These are phyloP conservation scores for Quercus tomentella DNA, from an alignment of 331 rosid genomes.

Conservation along the genomic window DNA sequence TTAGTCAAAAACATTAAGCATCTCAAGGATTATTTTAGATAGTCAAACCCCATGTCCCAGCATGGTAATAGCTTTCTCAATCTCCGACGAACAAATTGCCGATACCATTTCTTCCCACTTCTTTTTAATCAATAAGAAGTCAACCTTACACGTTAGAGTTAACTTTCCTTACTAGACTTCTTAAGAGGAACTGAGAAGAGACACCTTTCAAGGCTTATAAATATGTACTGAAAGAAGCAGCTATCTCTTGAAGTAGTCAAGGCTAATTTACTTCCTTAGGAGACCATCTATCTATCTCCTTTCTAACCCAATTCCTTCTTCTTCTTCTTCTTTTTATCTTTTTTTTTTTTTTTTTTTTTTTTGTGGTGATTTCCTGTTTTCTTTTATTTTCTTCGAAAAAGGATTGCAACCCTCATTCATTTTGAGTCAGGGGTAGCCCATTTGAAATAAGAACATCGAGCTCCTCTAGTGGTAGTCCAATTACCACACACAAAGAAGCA, in stretches of 20 bases:
- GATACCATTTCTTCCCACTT: background rate
- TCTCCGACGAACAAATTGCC: background rate
- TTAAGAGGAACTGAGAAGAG: background rate
- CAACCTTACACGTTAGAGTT: background rate
- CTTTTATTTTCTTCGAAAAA: background rate
- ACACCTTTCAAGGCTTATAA: background rate
- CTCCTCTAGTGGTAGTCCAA: conserved; percentile 72
- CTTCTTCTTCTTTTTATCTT: background rate
- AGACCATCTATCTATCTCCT: background rate
- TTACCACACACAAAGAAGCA: conserved; percentile 85
- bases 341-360: background rate
- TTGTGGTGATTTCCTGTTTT: background rate
- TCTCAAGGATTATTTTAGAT: background rate
- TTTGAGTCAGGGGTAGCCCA: conserved; percentile 60
- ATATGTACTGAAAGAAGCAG: background rate
- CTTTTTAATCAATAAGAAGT: background rate
- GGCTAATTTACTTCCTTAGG: background rate
- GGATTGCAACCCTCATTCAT: background rate
- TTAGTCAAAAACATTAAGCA: background rate
- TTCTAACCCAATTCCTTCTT: background rate
- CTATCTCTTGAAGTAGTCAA: background rate
- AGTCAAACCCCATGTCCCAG: background rate
- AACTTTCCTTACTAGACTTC: background rate
- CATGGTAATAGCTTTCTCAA: background rate
- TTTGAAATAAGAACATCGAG: conserved; percentile 76